Conservation (phyloP, 768 basidiomycete species). For the Dacryopinax primogenitus region DNA sequence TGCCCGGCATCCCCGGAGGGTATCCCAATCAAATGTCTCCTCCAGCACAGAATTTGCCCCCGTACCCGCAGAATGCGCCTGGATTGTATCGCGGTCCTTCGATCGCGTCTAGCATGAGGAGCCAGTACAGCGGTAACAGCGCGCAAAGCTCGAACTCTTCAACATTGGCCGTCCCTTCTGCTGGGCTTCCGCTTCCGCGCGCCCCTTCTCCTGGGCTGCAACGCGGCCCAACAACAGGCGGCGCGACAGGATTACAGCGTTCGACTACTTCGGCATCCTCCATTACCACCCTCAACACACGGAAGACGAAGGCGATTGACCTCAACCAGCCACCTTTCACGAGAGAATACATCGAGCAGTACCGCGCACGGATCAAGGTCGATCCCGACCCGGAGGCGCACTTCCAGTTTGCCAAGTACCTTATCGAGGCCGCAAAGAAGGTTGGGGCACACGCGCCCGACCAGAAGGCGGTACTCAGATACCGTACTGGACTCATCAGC, state of each 20-base stretch:
- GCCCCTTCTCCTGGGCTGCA: neutral
- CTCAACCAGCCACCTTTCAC: conserved; percentile 70
- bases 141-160: neutral
- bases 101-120: conserved; percentile 1
- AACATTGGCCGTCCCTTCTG: neutral
- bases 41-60: neutral
- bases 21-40: neutral
- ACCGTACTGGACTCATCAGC: conserved; percentile 70
- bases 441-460: conserved; percentile 62
- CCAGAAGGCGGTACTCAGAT: conserved; percentile 76
- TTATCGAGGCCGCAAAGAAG: conserved; percentile 95
- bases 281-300: conserved; percentile 34
- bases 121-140: conserved; percentile 5
- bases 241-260: neutral
- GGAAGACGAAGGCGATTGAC: conserved; percentile 65
- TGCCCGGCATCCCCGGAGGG: neutral
- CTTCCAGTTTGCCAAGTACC: conserved; percentile 95
- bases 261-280: neutral
- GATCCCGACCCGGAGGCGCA: conserved; percentile 98
- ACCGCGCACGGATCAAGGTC: conserved; percentile 89
- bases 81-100: neutral
- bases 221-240: neutral
- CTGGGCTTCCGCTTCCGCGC: no score
- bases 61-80: neutral
- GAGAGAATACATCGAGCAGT: conserved; percentile 94